Conservation (phyloP, 2,329 filamentous ascomycete species). For the Aspergillus ochraceoroseus region DNA sequence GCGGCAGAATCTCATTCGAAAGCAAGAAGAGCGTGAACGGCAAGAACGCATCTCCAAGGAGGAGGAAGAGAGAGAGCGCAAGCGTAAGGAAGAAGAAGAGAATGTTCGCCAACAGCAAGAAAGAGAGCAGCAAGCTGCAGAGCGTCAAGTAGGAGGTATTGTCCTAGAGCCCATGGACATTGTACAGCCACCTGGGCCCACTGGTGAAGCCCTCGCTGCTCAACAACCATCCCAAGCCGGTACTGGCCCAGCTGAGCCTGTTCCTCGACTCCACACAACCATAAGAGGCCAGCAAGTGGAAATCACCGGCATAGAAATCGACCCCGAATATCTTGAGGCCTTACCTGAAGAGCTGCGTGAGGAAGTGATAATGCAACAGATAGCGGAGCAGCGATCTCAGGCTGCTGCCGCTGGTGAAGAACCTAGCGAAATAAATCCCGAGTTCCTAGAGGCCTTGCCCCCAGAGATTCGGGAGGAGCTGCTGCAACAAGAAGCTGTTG, state of each 20-base stretch:
- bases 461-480: constrained; percentile 86
- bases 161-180: constrained; percentile 66
- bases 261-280: constrained; percentile 66
- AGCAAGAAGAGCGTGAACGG: constrained; percentile 57
- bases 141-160: constrained; percentile 46
- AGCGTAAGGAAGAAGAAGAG: constrained; percentile 60
- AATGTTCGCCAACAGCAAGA: constrained; percentile 59
- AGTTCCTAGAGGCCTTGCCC: constrained; percentile 89
- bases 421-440: constrained; percentile 65
- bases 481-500: constrained; percentile 80
- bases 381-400: constrained; percentile 75
- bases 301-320: constrained; percentile 90
- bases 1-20: too few relatives aligned
- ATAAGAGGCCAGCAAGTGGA: constrained; percentile 85
- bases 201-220: constrained; percentile 26
- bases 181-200: constrained; percentile 54
- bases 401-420: constrained; percentile 67
- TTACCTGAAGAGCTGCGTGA: constrained; percentile 94
- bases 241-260: constrained; percentile 48
- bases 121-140: constrained; percentile 58
- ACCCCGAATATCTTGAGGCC: constrained; percentile 90
- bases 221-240: constrained; percentile 39
- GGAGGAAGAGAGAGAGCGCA: constrained; percentile 65
- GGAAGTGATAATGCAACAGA: constrained; percentile 88
- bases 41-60: constrained; percentile 62